A percentile compares a stretch with the other conserved stretches of the same genome.
Conservation (phyloP, 1,284 basidiomycete species). For the Leccinum olivaceoglutinosum region DNA sequence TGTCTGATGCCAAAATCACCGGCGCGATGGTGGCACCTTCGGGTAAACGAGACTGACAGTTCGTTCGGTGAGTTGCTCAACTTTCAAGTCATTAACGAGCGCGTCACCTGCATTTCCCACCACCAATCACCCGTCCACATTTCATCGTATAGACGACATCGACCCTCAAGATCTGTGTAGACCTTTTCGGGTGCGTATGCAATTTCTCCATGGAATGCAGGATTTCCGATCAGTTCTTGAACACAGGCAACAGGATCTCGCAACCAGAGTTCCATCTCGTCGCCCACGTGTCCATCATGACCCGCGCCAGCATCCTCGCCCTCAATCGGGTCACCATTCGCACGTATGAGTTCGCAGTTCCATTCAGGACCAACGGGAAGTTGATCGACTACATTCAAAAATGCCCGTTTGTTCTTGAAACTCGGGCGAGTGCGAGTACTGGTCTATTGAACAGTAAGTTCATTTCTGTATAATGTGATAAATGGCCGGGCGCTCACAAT, state of each 20-base stretch:
- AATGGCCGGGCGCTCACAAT: background rate
- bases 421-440: background rate
- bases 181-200: background rate
- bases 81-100: background rate
- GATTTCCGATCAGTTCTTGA: background rate
- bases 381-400: background rate
- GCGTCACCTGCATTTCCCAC: background rate
- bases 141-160: background rate
- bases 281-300: background rate
- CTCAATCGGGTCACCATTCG: background rate
- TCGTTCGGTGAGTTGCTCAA: background rate
- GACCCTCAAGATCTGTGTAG: background rate
- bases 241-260: background rate
- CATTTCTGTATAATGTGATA: background rate
- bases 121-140: background rate
- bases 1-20: background rate
- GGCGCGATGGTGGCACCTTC: background rate
- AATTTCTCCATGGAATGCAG: background rate
- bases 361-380: background rate
- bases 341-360: background rate
- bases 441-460: background rate
- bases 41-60: background rate
- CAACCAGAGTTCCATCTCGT: background rate
- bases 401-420: background rate
- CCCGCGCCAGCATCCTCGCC: background rate